Evolutionary conservation across 441 rosid genomes (phyloP), one percentile per base, ranked within the genome.

Genomic region (Sinapis alba): DNA sequence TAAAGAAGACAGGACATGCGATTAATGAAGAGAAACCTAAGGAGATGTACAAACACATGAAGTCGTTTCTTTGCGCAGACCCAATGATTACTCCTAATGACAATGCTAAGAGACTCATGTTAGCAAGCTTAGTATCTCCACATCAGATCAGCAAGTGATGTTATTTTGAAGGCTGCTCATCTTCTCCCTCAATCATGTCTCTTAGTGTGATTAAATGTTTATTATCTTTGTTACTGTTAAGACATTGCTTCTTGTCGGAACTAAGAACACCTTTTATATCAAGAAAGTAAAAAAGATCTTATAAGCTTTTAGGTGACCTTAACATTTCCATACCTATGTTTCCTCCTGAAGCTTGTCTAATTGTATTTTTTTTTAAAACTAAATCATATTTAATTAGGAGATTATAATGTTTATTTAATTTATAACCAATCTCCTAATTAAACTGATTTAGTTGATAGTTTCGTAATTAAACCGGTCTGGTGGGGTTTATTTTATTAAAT

Each of bases 1-100:
- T 92, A 62, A 87, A 86, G 85, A 86, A 88, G 28, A 90, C 79
- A 28, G 98, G 96, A 32, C 98, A 92, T 69, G 94, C 97, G 26
- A 60, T 91, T 67, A 89, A 88, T 56, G 79, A 74, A 54, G 98
- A 92, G 88, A 85, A 68, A 73, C 86, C 89, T 0, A 88, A 83
- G 66, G 90, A 88, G 73, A 76, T 90, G 74, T 76, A 41, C 67
- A 87, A 81, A 81, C 84, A 75, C 81, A 59, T 88, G 66, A 87
- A 88, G 28, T 76, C 87, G 64, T 89, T 86, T 84, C 89, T 92
- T 2, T 24, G 77, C 5, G 84, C 84, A 54, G 78, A 68, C 8
- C 75, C 68, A n/a, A 73, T 28, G 59, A 18, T 65, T 54, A 28
- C 58, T 11, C 74, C 77, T 23, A 57, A 78, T 9, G 53, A 81